Evolutionary conservation across 1,284 basidiomycete genomes (phyloP).

Genomic region (Tylopilus sp.): DNA sequence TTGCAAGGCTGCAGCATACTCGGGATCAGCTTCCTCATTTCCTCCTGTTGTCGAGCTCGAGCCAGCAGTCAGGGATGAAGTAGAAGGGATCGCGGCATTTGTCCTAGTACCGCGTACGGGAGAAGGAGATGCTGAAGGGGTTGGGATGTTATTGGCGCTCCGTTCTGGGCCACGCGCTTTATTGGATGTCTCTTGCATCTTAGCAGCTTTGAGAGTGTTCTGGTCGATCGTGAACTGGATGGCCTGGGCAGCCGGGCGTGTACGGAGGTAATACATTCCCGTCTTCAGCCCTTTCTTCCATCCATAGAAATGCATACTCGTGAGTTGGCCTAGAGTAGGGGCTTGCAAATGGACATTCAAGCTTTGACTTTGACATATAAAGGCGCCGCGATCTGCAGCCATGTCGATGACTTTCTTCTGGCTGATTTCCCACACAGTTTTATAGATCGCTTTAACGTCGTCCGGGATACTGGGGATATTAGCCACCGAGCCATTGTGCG

Average conservation of each 20-base stretch:
- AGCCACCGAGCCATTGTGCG: slow-evolving; percentile 94
- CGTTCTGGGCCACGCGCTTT: slow-evolving; percentile 17
- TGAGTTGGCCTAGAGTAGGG: slow-evolving; percentile 92
- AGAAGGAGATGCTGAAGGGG: slow-evolving; percentile 38
- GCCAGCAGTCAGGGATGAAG: slow-evolving; percentile 37
- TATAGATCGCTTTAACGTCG: slow-evolving; percentile 94
- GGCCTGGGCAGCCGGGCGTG: slow-evolving; percentile 90
- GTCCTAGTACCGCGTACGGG: slow-evolving; percentile 23
- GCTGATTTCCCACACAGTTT: slow-evolving; percentile 99
- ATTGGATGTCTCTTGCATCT: slow-evolving; percentile 43
- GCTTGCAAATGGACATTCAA: slow-evolving; percentile 93
- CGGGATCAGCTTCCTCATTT: slow-evolving; percentile 65
- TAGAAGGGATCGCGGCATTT: slow-evolving; percentile 15
- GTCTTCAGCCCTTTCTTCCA: slow-evolving; percentile 99
- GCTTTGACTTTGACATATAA: slow-evolving; percentile 92
- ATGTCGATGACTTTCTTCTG: slow-evolving; percentile 99
- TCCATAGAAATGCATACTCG: slow-evolving; percentile 99
- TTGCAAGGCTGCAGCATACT: slow-evolving; percentile 79
- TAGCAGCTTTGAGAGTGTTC: slow-evolving; percentile 71
- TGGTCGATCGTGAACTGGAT: slow-evolving; percentile 98
- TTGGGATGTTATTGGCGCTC: slow-evolving; percentile 29
- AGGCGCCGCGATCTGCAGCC: slow-evolving; percentile 97
- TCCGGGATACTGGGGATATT: slow-evolving; percentile 84
- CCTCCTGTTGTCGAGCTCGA: slow-evolving; percentile 35
- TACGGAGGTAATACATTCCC: slow-evolving; percentile 96